phyloP scores from a whole-genome alignment of 169 alveolate genomes.

The Cryptosporidium tyzzeri region DNA sequence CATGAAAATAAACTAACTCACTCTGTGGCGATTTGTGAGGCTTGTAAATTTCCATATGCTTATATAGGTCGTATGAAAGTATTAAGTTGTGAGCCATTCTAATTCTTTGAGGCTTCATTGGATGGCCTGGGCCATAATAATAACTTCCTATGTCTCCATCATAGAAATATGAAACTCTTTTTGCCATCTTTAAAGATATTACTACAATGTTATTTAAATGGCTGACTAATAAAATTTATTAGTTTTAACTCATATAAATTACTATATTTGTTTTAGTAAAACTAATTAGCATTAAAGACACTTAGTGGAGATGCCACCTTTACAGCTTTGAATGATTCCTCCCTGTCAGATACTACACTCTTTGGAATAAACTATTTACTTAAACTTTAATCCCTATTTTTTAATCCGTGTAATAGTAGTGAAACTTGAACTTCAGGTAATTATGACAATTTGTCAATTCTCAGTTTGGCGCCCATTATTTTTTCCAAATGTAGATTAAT shows the following conservation, averaged over 20 bases:
- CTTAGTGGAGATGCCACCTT: background rate
- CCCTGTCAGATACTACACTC: background rate
- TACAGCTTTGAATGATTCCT: background rate
- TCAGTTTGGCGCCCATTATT: background rate
- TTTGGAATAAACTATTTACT: no score
- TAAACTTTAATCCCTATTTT: background rate
- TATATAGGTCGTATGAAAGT: slow-evolving; percentile 94
- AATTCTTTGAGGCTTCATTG: slow-evolving; percentile 99
- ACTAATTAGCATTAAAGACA: background rate
- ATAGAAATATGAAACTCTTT: slow-evolving; percentile 91
- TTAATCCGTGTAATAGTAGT: background rate
- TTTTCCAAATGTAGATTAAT: background rate
- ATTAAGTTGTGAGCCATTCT: slow-evolving; percentile 98
- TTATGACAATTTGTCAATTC: background rate
- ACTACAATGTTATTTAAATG: background rate
- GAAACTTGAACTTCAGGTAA: background rate
- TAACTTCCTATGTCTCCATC: slow-evolving; percentile 96
- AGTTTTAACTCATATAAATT: background rate
- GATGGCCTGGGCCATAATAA: slow-evolving; percentile 99
- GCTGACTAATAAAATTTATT: background rate
- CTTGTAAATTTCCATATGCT: slow-evolving; percentile 93
- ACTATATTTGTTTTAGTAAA: no score
- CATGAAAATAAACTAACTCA: slow-evolving; percentile 95
- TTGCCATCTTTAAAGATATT: slow-evolving; percentile 76
- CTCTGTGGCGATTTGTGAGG: slow-evolving; percentile 97